phyloP scores from a whole-genome alignment of 768 basidiomycete genomes.

The Gautieria morchelliformis region DNA sequence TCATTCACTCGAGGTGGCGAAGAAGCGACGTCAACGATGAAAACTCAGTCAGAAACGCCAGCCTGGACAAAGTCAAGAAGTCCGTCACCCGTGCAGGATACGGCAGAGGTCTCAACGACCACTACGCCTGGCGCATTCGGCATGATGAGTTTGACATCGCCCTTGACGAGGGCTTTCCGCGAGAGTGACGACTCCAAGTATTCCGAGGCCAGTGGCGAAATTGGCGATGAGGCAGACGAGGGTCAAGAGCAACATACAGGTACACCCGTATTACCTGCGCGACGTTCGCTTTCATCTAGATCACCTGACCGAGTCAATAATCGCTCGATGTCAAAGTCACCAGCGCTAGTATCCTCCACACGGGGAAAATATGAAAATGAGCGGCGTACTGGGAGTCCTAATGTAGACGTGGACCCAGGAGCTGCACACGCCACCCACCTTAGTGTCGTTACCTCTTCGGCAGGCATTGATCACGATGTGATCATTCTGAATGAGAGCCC shows the following conservation, averaged over 20 bases:
- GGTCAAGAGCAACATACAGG: neutral
- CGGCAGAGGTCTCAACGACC: no score
- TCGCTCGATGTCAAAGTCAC: neutral
- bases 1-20: neutral
- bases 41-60: neutral
- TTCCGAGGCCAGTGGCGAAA: neutral
- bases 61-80: no score
- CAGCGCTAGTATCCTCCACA: neutral
- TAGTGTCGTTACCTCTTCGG: neutral
- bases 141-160: slow-evolving; percentile 1
- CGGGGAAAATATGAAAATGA: neutral
- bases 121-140: neutral
- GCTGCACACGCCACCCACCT: neutral
- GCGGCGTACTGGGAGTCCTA: neutral
- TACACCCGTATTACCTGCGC: neutral
- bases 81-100: no score
- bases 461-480: neutral
- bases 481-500: neutral
- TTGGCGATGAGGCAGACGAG: neutral
- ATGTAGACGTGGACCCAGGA: neutral
- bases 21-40: neutral
- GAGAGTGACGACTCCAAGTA: neutral
- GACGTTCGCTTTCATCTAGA: neutral
- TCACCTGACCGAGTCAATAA: neutral
- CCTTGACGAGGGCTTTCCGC: slow-evolving; percentile 5